A percentile compares a stretch with the other conserved stretches of the same genome.
Conservation (phyloP, 1,139 yeast species). For the Torulaspora globosa region DNA sequence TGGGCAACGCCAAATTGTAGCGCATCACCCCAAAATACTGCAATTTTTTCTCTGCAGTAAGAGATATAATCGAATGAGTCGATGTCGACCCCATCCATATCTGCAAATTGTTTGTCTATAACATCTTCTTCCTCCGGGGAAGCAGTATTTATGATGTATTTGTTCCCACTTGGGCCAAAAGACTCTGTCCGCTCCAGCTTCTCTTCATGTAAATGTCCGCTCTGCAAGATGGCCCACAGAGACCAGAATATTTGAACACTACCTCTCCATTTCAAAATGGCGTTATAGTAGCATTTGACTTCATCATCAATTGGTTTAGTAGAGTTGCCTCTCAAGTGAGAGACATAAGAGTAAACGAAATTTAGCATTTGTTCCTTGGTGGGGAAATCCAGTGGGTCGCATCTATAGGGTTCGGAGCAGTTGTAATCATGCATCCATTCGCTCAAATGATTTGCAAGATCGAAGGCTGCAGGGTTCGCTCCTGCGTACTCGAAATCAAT, state of each 20-base stretch:
- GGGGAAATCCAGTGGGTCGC: conserved; percentile 65
- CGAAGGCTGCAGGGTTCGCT: conserved; percentile 86
- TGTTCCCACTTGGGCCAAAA: conserved; percentile 46
- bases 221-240: conserved; percentile 86
- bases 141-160: conserved; percentile 39
- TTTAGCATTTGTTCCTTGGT: conserved; percentile 61
- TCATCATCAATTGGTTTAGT: conserved; percentile 46
- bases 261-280: conserved; percentile 74
- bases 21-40: conserved; percentile 71
- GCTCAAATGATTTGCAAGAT: conserved; percentile 80
- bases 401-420: conserved; percentile 47
- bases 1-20: conserved; percentile 55
- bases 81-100: conserved; percentile 46
- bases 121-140: conserved; percentile 24
- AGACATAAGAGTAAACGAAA: conserved; percentile 67
- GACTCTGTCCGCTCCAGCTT: conserved; percentile 23
- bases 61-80: conserved; percentile 77
- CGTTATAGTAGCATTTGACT: conserved; percentile 56
- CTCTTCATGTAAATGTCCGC: conserved; percentile 41
- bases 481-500: conserved; percentile 97
- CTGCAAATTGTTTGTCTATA: conserved; percentile 33
- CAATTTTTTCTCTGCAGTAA: conserved; percentile 72
- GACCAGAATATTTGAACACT: conserved; percentile 80
- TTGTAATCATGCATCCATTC: conserved; percentile 98
- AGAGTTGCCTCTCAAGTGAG: conserved; percentile 30